Conservation (phyloP, 495 filamentous ascomycete species). For the Penicillium silybi region DNA sequence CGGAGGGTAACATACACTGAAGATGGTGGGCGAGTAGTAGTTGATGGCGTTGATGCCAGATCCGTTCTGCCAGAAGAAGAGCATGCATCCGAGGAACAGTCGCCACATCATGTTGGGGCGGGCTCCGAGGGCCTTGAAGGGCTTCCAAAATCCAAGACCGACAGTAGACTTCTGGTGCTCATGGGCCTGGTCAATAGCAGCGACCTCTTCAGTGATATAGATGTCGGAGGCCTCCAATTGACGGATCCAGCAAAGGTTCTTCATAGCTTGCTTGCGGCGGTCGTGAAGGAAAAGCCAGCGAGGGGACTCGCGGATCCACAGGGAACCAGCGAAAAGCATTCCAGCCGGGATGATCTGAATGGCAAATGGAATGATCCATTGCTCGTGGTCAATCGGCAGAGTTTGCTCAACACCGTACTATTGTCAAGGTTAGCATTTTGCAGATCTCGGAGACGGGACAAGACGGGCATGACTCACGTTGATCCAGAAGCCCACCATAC, state of each 20-base stretch:
- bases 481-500: slow-evolving; percentile 72
- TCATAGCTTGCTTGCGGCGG: slow-evolving; percentile 51
- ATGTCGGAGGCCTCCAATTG: slow-evolving; percentile 55
- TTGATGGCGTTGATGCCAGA: slow-evolving; percentile 67
- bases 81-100: slow-evolving; percentile 62
- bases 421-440: slow-evolving; percentile 8
- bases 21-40: slow-evolving; percentile 60
- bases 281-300: slow-evolving; percentile 53
- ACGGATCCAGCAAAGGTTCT: slow-evolving; percentile 62
- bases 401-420: slow-evolving; percentile 41
- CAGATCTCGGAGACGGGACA: background rate
- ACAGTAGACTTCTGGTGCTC: slow-evolving; percentile 53
- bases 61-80: slow-evolving; percentile 66
- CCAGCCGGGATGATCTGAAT: slow-evolving; percentile 54
- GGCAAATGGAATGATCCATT: slow-evolving; percentile 57
- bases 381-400: slow-evolving; percentile 30
- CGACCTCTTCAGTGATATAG: slow-evolving; percentile 66
- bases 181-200: slow-evolving; percentile 56
- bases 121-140: slow-evolving; percentile 53
- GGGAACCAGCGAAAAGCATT: slow-evolving; percentile 44
- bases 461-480: slow-evolving; percentile 39
- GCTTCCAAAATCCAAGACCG: slow-evolving; percentile 64
- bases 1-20: slow-evolving; percentile 28
- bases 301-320: slow-evolving; percentile 54
- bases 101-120: slow-evolving; percentile 52